Base-by-base conservation (phyloP, 2,329 filamentous ascomycete genomes). In the Curvularia lunata region DNA sequence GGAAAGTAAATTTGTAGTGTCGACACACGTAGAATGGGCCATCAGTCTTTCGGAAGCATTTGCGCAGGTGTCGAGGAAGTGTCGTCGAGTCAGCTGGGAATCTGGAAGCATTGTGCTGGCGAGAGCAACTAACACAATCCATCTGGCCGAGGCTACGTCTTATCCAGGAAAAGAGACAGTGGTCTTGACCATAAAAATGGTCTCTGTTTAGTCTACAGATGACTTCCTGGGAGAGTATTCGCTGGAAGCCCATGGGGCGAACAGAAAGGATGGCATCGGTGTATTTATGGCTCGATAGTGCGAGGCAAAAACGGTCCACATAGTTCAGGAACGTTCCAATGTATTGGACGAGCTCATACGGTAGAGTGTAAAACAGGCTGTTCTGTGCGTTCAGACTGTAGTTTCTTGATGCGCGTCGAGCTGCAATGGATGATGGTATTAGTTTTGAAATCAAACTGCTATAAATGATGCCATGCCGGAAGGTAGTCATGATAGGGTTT, bases 271-370 rank as follows among this genome's bases (percentile, higher is more conserved):
- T n/a, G n/a, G 42, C 43, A 23, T 51, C 13, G 30, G 13, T 5
- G 21, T 48, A 46, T 32, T 51, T 55, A 13, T 42, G 30, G 10
- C 23, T 45, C 13, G 53, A 51, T 21, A 51, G 9, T 21, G 30
- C 47, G 40, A 55, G 40, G 32, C 53, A 55, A 25, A 12, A 19
- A 18, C 23, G 45, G 30, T 55, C 47, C n/a, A 8, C 19, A 18
- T 55, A 34, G 23, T 37, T 23, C 28, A 55, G 32, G 7, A 45
- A 50, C 16, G 10, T 25, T 12, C 46, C 40, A n/a, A 55, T 50
- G 13, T 23, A 30, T 10, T 45, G 38, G 10, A 51, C 6, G 32
- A 51, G 18, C 19, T 51, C 53, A n/a, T 38, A 43, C 19, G 53
- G 47, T 12, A 51, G 13, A 30, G 40, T 6, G 47, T 55, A 55